Conservation (phyloP, 345 rosid genomes). For the Erodium maritimum region DNA sequence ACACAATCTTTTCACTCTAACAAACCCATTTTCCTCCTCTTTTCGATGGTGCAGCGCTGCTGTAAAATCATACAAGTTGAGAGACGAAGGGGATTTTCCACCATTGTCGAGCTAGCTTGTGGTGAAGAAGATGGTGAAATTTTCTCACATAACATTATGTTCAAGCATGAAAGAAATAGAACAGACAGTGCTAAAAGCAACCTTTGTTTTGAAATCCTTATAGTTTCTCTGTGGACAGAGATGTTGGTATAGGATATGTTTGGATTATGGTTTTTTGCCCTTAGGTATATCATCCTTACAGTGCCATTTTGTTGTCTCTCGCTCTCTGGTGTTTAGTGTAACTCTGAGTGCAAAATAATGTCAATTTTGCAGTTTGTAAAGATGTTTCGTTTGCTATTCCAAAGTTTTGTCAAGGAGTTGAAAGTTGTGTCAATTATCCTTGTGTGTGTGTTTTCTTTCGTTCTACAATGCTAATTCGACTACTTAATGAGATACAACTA, state of each 20-base stretch:
- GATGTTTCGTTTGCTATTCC: background rate
- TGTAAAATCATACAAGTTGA: slow-evolving; percentile 48
- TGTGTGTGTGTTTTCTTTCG: too few relatives aligned
- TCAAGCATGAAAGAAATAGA: background rate
- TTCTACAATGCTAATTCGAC: too few relatives aligned
- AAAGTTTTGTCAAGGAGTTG: too few relatives aligned
- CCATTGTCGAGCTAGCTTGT: slow-evolving; percentile 29
- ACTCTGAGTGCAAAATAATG: background rate
- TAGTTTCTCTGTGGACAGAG: too few relatives aligned
- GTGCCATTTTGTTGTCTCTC: background rate
- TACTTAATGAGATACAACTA: too few relatives aligned
- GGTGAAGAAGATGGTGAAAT: background rate
- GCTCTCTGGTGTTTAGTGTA: background rate
- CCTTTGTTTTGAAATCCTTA: background rate
- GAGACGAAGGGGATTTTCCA: slow-evolving; percentile 76
- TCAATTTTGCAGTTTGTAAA: background rate
- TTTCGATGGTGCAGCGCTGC: slow-evolving; percentile 29
- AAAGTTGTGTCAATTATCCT: too few relatives aligned
- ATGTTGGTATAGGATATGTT: background rate
- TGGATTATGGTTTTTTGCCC: background rate
- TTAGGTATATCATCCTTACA: background rate
- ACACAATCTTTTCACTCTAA: background rate
- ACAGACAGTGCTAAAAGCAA: background rate
- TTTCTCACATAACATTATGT: background rate
- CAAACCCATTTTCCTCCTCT: slow-evolving; percentile 7